Conservation (phyloP, 345 rosid genomes). For the Boechera retrofracta region DNA sequence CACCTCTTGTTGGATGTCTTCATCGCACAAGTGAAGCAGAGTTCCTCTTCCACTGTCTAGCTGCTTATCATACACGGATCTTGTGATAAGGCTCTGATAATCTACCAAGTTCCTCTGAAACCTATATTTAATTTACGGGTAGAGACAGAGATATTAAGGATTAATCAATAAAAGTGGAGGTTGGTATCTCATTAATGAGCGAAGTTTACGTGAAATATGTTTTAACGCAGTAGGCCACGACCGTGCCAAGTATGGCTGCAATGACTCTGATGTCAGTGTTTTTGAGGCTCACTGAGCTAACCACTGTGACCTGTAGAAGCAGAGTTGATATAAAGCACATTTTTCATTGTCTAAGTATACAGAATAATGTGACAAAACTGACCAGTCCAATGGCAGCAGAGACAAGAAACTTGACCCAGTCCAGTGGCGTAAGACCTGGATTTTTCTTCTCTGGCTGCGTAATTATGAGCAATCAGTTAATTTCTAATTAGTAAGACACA, state of each 20-base stretch:
- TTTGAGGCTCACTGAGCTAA: constrained; percentile 63
- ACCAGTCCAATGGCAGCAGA: constrained; percentile 85
- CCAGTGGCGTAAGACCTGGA: constrained; percentile 86
- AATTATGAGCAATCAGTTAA: constrained; percentile 8
- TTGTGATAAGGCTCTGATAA: constrained; percentile 79
- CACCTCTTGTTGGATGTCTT: constrained; percentile 72
- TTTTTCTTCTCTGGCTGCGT: constrained; percentile 87
- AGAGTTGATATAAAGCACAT: neutral
- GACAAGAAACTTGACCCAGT: constrained; percentile 84
- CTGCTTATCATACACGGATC: constrained; percentile 77
- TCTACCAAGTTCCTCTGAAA: constrained; percentile 71
- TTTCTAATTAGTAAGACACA: neutral
- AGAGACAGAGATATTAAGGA: neutral
- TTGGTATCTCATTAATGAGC: constrained; percentile 3
- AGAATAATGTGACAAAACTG: constrained; percentile 34
- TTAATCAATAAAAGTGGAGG: constrained; percentile 2
- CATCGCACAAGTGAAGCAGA: constrained; percentile 84
- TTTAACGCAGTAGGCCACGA: constrained; percentile 68
- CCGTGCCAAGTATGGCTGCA: constrained; percentile 62
- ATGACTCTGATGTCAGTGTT: constrained; percentile 72
- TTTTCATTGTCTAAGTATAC: neutral
- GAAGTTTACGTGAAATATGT: constrained; percentile 67
- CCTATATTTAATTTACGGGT: constrained; percentile 42
- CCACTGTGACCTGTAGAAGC: constrained; percentile 55
- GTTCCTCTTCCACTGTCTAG: constrained; percentile 88